Evolutionary conservation across 352 stramenopile genomes (phyloP), one percentile per base, ranked within the genome.

Genomic region (Globisporangium lucens): DNA sequence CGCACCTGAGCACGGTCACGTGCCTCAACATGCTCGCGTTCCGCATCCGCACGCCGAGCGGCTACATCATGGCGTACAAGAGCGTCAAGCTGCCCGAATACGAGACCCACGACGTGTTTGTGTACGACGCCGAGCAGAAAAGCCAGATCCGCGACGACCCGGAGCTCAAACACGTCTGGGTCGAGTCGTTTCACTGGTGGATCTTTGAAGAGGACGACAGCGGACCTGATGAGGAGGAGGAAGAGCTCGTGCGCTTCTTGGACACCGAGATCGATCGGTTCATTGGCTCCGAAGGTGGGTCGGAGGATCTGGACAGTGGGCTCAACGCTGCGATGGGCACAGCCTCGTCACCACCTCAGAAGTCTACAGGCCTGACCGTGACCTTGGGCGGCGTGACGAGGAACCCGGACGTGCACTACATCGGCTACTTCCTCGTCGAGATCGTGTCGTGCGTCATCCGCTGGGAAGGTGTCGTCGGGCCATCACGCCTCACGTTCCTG

Each of bases 1-100:
- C 77, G 56, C 73, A 80, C 43, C 68, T 85, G 43, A 70, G 75
- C 49, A 77, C 66, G 4, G 73, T 85, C 46, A 73, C 76, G 57
- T 85, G 77, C 63, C 76, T 79, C 38, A 61, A 53, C 27, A 51
- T 65, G 65, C 65, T 70, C 33, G 59, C 49, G 47, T 70, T 70
- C 35, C 66, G 66, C 10, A 29, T 65, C 17, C 56, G 64, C n/a
- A 69, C 56, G 22, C 36, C 35, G 10, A 52, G 13, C 10, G 64
- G 64, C 30, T 69, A 63, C 24, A 53, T 65, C 1, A 4, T 69
- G 29, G 64, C 27, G 13, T 69, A 65, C 47, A 58, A 60, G 64
- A 55, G 35, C 35, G 29, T 69, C 29, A 49, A 49, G 24, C 43
- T 62, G 30, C 57, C 64, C 4, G 24, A 35, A 9, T 58, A 27